Percentiles rank a stretch among this genome's conserved stretches.
Evolutionary conservation across 495 filamentous ascomycete genomes (phyloP).

Genomic region (Aspergillus sclerotiicarbonarius): DNA sequence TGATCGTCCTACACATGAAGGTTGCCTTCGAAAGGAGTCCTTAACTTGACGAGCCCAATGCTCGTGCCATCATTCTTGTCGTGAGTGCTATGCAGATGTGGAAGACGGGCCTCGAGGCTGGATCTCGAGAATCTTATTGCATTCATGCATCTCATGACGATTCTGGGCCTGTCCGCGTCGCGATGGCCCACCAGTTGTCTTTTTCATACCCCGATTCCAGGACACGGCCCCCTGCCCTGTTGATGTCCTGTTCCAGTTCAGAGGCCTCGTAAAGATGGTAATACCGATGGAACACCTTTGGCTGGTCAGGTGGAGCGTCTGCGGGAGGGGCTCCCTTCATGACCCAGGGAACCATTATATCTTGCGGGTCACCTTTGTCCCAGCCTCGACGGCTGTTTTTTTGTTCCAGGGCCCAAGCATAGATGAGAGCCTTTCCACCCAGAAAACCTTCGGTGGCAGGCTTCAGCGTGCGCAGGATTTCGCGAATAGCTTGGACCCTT

Average conservation of each 20-base stretch:
- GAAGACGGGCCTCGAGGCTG: slow-evolving; percentile 33
- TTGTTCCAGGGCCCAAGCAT: slow-evolving; percentile 98
- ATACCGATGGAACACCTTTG: slow-evolving; percentile 72
- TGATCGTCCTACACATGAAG: slow-evolving; percentile 5
- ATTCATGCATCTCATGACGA: slow-evolving; percentile 12
- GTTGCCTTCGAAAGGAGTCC: neutral
- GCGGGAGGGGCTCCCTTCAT: slow-evolving; percentile 43
- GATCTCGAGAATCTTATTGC: slow-evolving; percentile 27
- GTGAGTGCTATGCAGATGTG: slow-evolving; percentile 4
- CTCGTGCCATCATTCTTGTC: neutral
- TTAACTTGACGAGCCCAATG: neutral
- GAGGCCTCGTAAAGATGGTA: slow-evolving; percentile 90
- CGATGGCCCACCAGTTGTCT: slow-evolving; percentile 96
- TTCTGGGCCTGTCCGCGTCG: slow-evolving; percentile 28
- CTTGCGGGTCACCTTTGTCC: slow-evolving; percentile 82
- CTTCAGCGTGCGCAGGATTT: slow-evolving; percentile 67
- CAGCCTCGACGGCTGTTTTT: slow-evolving; percentile 84
- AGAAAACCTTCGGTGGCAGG: slow-evolving; percentile 26
- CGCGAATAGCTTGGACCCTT: slow-evolving; percentile 68
- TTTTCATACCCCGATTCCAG: slow-evolving; percentile 87
- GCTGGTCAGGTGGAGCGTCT: slow-evolving; percentile 21
- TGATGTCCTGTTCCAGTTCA: slow-evolving; percentile 81
- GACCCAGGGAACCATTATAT: slow-evolving; percentile 97
- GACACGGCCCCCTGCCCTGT: slow-evolving; percentile 69
- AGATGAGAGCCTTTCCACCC: slow-evolving; percentile 71